phyloP scores from a whole-genome alignment of 2,329 filamentous ascomycete species.

The Diaporthe humulicola region DNA sequence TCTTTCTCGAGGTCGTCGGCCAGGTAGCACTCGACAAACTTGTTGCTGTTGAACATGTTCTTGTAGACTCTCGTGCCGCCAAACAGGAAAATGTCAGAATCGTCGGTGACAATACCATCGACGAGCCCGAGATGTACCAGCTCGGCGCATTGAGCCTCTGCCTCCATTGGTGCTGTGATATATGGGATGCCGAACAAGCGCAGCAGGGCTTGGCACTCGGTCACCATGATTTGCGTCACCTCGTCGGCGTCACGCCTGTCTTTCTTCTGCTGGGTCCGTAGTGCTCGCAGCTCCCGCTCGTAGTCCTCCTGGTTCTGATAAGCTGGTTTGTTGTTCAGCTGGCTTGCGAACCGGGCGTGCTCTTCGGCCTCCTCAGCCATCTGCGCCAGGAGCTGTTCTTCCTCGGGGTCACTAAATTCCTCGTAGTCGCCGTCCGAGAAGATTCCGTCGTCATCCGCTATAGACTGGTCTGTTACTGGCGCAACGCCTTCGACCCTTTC shows the following conservation, averaged over 20 bases:
- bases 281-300: constrained; percentile 86
- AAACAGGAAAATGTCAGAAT: constrained; percentile 96
- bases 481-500: constrained; percentile 45
- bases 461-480: constrained; percentile 32
- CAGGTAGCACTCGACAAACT: constrained; percentile 97
- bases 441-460: constrained; percentile 41
- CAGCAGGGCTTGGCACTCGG: constrained; percentile 92
- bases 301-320: constrained; percentile 82
- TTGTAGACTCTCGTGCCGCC: constrained; percentile 98
- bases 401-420: constrained; percentile 87
- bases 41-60: constrained; percentile 99
- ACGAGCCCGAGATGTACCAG: constrained; percentile 88
- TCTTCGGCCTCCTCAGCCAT: constrained; percentile 93
- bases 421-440: constrained; percentile 72
- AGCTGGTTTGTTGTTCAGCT: constrained; percentile 82
- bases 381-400: constrained; percentile 88
- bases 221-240: constrained; percentile 95
- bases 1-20: constrained; percentile 87
- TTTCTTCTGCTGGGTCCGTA: constrained; percentile 95
- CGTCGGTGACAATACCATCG: constrained; percentile 97
- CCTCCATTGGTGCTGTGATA: constrained; percentile 98
- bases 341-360: constrained; percentile 91
- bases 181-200: constrained; percentile 94
- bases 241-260: constrained; percentile 96
- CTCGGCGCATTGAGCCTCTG: constrained; percentile 96